Base-by-base conservation (phyloP, 2,329 filamentous ascomycete species). In the Penicillium expansum region DNA sequence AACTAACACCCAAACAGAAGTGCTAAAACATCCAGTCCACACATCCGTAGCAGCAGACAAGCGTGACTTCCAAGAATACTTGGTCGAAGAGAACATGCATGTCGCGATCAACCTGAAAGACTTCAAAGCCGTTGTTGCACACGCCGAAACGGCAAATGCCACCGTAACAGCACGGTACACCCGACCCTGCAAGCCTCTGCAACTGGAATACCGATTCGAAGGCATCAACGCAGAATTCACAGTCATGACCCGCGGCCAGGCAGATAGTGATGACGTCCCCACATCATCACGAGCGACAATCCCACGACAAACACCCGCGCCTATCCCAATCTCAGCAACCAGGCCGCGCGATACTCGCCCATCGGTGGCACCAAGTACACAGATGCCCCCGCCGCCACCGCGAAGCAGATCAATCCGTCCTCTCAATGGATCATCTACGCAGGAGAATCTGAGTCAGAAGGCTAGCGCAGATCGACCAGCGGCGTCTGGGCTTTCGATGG, bases 91-190 rank as follows among this genome's bases (percentile, higher is more conserved):
- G 52, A 79, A 80, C 38, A 73, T 86, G 55, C 85, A 87, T 63
- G 80, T 87, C 60, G 80, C 83, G 48, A 86, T 86, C 61, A 85
- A 79, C 64, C 80, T 86, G 55, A 87, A 85, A 67, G 85, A 88
- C 67, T 88, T 88, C 76, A 85, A 84, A 66, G 82, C 85, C 8
- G 83, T 86, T 27, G 82, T 87, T 24, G 75, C 79, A 1, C 85
- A 88, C 67, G 85, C 85, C 7, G 83, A 86, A 59, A 82, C 82
- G 1, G 73, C 85, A 32, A 80, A 81, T 63, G 78, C 78, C 2
- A 76, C 74, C 7, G 74, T 88, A 13, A 81, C 78, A 37, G 83
- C 83, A 33, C 78, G 77, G 53, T 87, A 86, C 65, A 86, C 84
- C 2, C 77, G 78, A 22, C 83, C 85, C 5, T 83, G 79, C 33